Evolutionary conservation across 768 basidiomycete genomes (phyloP), one percentile per base, ranked within the genome.

Genomic region (Cubamyces lactineus): DNA sequence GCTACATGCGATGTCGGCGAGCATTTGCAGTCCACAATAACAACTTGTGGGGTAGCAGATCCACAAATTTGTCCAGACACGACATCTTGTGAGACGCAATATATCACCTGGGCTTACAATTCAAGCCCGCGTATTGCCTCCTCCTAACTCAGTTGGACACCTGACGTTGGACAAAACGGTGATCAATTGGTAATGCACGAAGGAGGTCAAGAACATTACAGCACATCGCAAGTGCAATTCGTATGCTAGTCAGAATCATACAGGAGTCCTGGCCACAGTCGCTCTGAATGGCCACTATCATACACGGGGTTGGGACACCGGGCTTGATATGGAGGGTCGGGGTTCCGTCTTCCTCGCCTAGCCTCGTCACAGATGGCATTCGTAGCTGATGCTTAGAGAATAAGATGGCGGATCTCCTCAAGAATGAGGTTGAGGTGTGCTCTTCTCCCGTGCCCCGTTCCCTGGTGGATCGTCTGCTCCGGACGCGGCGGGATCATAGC

Each of bases 201-300:
- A n/a, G 1, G 39, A 34, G 34, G 40, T 41, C 49, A 43, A 21
- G 19, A 34, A 42, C 48, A 59, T 59, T 59, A 59, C 57, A 40
- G 41, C 49, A n/a, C 13, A 38, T 17, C 51, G 19, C 26, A 17
- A 19, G 41, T 16, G 48, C 34, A 19, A n/a, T 47, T 45, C 28
- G 41, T 59, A 59, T 40, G 49, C 49, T 59, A 51, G 41, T n/a
- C 15, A 49, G 52, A 52, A 59, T 51, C 49, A 24, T 59, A 59
- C 57, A 59, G 23, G 21, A 19, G 57, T 51, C 41, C 57, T n/a
- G 28, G 57, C 11, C 38, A 34, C 48, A 30, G 3, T 41, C 17
- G 19, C 19, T 26, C 40, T 24, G 13, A 40, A 34, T 34, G 42
- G 48, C 12, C 3, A 19, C 19, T 51, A 52, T 52, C 57, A 26